Conservation (phyloP, 2,329 filamentous ascomycete genomes). For the Endothia cerciana region DNA sequence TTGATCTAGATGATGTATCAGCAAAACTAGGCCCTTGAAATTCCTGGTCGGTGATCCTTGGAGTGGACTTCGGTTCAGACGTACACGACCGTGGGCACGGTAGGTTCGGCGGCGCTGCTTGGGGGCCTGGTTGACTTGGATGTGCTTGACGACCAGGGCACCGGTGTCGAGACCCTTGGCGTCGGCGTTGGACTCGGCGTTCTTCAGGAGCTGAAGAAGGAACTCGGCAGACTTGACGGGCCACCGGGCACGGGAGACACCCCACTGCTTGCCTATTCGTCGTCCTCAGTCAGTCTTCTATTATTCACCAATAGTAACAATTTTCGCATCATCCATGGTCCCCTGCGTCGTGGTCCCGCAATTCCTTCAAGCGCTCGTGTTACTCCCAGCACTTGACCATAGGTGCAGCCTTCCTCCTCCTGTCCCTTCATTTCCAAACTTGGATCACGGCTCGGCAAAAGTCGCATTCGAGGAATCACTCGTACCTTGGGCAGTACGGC, state of each 20-base stretch:
- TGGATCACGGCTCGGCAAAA: too few relatives aligned
- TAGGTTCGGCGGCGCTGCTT: constrained; percentile 99
- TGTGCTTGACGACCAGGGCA: constrained; percentile 99
- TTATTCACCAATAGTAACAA: too few relatives aligned
- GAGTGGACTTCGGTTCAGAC: constrained; percentile 46
- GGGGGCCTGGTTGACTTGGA: constrained; percentile 99
- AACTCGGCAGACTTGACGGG: constrained; percentile 99
- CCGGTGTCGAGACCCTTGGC: constrained; percentile 96
- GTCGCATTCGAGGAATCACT: constrained; percentile 35
- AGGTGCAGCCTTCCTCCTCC: background rate
- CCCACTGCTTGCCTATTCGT: constrained; percentile 89
- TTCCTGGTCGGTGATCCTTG: background rate
- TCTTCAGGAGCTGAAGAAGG: constrained; percentile 95
- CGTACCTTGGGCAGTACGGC: constrained; percentile 97
- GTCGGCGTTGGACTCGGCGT: constrained; percentile 95
- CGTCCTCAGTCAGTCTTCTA: constrained; percentile 7
- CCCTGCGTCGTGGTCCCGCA: background rate
- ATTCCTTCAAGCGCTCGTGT: background rate
- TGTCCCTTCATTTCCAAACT: background rate
- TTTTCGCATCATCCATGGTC: background rate
- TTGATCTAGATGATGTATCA: constrained; percentile 74
- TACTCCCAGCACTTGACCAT: background rate
- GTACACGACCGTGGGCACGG: constrained; percentile 99
- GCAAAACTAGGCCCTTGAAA: constrained; percentile 13
- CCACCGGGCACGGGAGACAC: constrained; percentile 98